These are phyloP conservation scores for Fraxinus baroniana DNA, from an alignment of 305 asterid species.

Conservation along the genomic window DNA sequence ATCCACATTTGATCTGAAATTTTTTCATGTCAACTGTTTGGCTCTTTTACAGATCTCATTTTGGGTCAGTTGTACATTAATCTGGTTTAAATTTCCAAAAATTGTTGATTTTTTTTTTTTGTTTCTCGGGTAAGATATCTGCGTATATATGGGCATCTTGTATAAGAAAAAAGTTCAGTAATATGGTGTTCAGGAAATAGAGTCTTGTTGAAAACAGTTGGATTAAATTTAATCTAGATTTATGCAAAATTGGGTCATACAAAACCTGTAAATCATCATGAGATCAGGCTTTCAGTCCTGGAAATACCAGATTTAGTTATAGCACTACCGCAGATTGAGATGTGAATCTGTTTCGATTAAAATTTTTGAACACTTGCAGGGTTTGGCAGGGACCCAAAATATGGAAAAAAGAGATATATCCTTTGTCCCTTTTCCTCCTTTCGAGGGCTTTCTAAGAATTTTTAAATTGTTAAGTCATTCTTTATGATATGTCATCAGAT, in stretches of 20 bases:
- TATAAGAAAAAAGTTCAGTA: not conserved
- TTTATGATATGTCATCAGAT: not conserved
- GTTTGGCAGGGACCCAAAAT: not conserved
- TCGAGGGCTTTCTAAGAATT: not conserved
- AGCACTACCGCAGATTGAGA: not conserved
- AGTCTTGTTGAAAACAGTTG: not conserved
- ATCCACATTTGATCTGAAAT: not conserved
- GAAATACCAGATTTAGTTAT: not conserved
- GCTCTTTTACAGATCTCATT: not conserved
- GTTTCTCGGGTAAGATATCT: not conserved
- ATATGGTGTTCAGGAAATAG: not conserved
- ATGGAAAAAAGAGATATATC: not conserved
- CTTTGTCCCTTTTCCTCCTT: not conserved
- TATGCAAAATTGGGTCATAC: not conserved
- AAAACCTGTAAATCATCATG: not conserved
- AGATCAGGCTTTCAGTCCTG: not conserved
- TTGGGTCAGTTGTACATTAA: not conserved
- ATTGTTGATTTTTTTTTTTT: not conserved
- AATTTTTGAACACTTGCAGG: not conserved
- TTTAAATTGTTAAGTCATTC: constrained; percentile 1
- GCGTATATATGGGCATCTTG: not conserved
- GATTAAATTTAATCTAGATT: not conserved
- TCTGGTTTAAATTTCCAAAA: not conserved
- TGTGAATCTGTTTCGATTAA: not conserved
- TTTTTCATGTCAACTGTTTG: constrained; percentile 10